Evolutionary conservation across 441 rosid genomes (phyloP).

Genomic region (Erodium chrysanthum): DNA sequence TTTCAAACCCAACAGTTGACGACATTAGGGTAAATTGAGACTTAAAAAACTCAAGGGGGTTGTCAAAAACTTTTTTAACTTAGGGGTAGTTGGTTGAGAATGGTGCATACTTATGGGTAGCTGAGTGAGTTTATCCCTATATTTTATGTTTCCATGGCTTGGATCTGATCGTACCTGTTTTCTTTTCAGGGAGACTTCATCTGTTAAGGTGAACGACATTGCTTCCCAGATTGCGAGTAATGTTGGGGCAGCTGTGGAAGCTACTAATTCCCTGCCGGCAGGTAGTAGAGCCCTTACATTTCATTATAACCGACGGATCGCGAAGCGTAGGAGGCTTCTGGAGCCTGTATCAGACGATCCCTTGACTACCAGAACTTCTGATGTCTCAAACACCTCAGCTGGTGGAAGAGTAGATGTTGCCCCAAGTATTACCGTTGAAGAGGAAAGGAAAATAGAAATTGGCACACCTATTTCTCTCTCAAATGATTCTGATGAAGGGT

Average conservation of each 20-base stretch:
- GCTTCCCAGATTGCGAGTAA: conserved; percentile 81
- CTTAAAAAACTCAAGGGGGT: no score
- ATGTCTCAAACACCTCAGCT: conserved; percentile 29
- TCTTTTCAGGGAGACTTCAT: conserved; percentile 82
- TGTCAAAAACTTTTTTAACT: no score
- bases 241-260: conserved; percentile 76
- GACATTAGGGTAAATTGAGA: no score
- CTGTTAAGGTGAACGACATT: conserved; percentile 89
- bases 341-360: conserved; percentile 40
- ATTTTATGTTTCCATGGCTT: conserved; percentile 9
- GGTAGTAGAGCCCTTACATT: conserved; percentile 49
- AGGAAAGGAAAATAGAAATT: conserved; percentile 37
- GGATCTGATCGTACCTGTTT: conserved; percentile 20
- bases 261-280: conserved; percentile 60
- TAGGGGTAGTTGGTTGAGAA: no score
- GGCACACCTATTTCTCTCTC: conserved; percentile 33
- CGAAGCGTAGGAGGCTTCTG: conserved; percentile 85
- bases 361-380: conserved; percentile 28
- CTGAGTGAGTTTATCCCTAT: no score
- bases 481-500: conserved; percentile 52
- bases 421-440: conserved; percentile 33
- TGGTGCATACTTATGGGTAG: no score
- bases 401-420: conserved; percentile 24
- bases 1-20: no score
- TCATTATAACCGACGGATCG: conserved; percentile 75